Evolutionary conservation across 345 rosid species (phyloP).

Genomic region (Acer yangbiense): DNA sequence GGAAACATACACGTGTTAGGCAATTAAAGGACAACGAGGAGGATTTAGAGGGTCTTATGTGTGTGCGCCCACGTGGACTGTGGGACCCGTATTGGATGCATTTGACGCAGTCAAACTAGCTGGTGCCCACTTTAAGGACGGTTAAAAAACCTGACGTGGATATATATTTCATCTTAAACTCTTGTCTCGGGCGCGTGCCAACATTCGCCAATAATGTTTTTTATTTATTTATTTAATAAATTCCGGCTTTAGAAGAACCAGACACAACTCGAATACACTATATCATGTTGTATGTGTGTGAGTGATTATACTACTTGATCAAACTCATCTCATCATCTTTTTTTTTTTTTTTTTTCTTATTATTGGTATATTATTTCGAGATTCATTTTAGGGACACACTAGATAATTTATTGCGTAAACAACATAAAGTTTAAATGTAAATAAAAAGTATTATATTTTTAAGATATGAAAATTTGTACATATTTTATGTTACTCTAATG

Average conservation of each 20-base stretch:
- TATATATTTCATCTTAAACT: slow-evolving; percentile 13
- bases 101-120: slow-evolving; percentile 23
- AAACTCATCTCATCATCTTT: no score
- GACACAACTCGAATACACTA: no score
- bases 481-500: no score
- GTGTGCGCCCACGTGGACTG: slow-evolving; percentile 13
- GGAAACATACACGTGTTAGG: slow-evolving; percentile 29
- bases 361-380: not conserved
- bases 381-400: no score
- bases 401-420: no score
- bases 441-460: not conserved
- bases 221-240: no score
- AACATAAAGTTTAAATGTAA: not conserved
- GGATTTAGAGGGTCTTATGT: no score
- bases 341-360: not conserved
- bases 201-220: not conserved
- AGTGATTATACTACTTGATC: no score
- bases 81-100: slow-evolving; percentile 5
- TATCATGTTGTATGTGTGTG: no score
- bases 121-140: not conserved
- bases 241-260: no score
- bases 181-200: not conserved
- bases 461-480: no score
- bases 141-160: slow-evolving; percentile 27
- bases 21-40: not conserved